These are phyloP conservation scores for Jamesozyma gamospora DNA, from an alignment of 805 yeast species.

Conservation along the genomic window DNA sequence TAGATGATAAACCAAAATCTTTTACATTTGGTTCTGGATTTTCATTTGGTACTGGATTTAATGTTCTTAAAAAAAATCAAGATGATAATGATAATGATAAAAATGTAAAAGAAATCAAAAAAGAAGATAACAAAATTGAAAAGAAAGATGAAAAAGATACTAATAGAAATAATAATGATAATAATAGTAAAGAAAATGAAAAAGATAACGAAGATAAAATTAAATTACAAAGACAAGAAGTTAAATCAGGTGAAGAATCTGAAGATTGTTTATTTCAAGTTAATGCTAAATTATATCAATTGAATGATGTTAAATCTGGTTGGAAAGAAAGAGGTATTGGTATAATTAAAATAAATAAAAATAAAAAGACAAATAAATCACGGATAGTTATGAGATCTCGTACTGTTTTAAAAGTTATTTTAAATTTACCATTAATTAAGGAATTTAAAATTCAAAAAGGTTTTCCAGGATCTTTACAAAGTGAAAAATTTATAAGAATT, in stretches of 20 bases:
- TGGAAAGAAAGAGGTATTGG: constrained; percentile 98
- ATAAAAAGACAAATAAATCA: constrained; percentile 33
- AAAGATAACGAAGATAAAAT: constrained; percentile 26
- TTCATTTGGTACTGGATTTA: constrained; percentile 32
- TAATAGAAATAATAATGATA: not conserved
- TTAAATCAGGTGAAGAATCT: constrained; percentile 83
- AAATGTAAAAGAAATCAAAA: not conserved
- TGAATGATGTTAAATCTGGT: constrained; percentile 56
- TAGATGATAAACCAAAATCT: constrained; percentile 10
- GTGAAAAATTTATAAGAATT: constrained; percentile 75
- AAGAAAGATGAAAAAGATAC: constrained; percentile 1
- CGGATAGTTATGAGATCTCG: constrained; percentile 88
- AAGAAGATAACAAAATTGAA: constrained; percentile 7
- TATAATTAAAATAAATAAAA: constrained; percentile 62
- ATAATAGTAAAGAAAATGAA: constrained; percentile 4
- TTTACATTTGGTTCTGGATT: constrained; percentile 38
- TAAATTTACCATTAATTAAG: constrained; percentile 59
- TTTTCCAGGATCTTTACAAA: constrained; percentile 71
- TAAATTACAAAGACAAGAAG: constrained; percentile 47
- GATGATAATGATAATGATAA: constrained; percentile 2
- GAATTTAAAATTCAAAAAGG: constrained; percentile 65
- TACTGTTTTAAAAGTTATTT: constrained; percentile 70
- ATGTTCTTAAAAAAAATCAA: constrained; percentile 15
- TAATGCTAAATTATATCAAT: constrained; percentile 71
- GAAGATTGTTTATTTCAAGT: constrained; percentile 61